Evolutionary conservation across 495 filamentous ascomycete species (phyloP), one percentile per base, ranked within the genome.

Genomic region (Xylona heveae): DNA sequence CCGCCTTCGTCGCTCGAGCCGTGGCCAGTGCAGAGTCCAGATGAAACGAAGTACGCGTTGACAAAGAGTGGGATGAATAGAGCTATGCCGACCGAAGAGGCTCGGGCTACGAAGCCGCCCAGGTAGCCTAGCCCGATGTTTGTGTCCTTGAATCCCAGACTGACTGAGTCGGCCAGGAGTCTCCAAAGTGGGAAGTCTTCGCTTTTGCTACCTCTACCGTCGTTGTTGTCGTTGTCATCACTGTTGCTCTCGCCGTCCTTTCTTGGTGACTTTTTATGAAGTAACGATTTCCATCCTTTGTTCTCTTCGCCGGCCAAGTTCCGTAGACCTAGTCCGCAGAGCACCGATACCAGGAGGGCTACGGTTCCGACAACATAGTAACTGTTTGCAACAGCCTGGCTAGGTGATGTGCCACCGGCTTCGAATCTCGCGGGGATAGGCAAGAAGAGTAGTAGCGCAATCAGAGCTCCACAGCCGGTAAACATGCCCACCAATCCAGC

Each of bases 1-100:
- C 50, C 45, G 12, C 51, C 46, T 34, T 81, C 75, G 20, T 49
- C 45, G 12, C 51, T 45, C 0, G 62, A 64, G 21, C 63, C 62
- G 1, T 63, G 59, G 7, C 66, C 68, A 29, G 64, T 52, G 54
- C 88, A 97, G 29, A 74, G 67, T 5, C 81, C 83, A 30, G 74
- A 71, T n/a, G 48, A 52, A 28, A 81, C 73, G 50, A 85, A 97
- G 49, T 81, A 93, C 24, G 73, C 62, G 44, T 99, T 94, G 36
- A 92, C 68, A 38, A 71, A 85, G 3, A 99, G 62, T 4, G 88
- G 90, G 30, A 99, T 73, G 55, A 94, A 99, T 6, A 93, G 59
- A 1, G 80, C 85, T 33, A 95, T 91, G 7, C 75, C 84, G 25
- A 99, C 85, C 0, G 83, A 91, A n/a, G 81, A 92, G 7, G 88